phyloP scores from a whole-genome alignment of 495 filamentous ascomycete species.

The Penicillium desertorum region DNA sequence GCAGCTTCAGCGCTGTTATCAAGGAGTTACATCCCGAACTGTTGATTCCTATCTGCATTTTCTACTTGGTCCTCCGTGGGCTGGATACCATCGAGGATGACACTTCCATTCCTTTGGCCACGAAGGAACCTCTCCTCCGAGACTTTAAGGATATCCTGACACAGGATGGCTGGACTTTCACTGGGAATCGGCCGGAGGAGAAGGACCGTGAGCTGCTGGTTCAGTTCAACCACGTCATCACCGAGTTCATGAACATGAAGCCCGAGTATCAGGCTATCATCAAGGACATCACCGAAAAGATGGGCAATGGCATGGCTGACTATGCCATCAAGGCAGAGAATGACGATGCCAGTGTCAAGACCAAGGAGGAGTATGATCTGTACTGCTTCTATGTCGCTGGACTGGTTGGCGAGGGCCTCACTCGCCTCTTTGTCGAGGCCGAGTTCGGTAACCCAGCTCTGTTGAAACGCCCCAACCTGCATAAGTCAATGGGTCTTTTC shows the following conservation, averaged over 20 bases:
- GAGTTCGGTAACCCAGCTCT: conserved; percentile 84
- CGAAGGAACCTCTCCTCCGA: conserved; percentile 84
- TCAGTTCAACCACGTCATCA: conserved; percentile 81
- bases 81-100: conserved; percentile 98
- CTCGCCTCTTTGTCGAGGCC: conserved; percentile 85
- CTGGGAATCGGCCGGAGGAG: conserved; percentile 83
- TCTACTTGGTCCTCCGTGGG: conserved; percentile 87
- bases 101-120: conserved; percentile 78
- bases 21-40: conserved; percentile 93
- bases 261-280: conserved; percentile 80
- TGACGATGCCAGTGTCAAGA: conserved; percentile 75
- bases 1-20: conserved; percentile 92
- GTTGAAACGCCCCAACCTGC: conserved; percentile 71
- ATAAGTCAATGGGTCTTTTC: conserved; percentile 96
- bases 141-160: conserved; percentile 76
- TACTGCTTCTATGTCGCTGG: conserved; percentile 99
- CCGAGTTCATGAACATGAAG: conserved; percentile 88
- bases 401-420: conserved; percentile 89
- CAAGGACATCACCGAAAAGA: conserved; percentile 89
- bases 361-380: conserved; percentile 82
- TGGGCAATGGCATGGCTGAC: conserved; percentile 99
- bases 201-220: conserved; percentile 92
- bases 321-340: conserved; percentile 79
- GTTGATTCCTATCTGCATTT: conserved; percentile 83
- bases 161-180: conserved; percentile 85